phyloP scores from a whole-genome alignment of 768 basidiomycete species.

The Pisolithus tinctorius region DNA sequence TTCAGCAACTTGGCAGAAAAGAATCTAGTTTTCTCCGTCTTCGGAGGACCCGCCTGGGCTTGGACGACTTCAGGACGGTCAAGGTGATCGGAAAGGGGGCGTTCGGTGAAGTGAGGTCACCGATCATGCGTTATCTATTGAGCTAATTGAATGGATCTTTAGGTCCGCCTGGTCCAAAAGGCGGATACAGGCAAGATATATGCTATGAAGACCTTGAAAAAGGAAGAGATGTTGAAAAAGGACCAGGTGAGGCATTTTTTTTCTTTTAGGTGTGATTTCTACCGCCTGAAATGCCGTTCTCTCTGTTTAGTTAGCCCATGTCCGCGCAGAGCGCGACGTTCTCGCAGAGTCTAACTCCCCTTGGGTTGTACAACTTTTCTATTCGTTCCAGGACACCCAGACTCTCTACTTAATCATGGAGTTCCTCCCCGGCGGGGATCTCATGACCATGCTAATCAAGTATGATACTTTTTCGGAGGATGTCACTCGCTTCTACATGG shows the following conservation, averaged over 20 bases:
- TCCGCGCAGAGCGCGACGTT: constrained; percentile 95
- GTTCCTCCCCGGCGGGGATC: constrained; percentile 94
- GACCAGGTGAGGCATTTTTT: constrained; percentile 64
- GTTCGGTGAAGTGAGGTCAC: constrained; percentile 78
- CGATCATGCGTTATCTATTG: background rate
- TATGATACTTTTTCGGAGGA: constrained; percentile 99
- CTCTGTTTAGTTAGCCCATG: constrained; percentile 77
- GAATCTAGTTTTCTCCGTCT: constrained; percentile 87
- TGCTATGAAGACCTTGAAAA: constrained; percentile 96
- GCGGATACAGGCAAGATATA: constrained; percentile 96
- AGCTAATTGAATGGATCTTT: background rate
- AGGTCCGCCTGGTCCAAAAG: constrained; percentile 94
- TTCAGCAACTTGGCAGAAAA: constrained; percentile 78
- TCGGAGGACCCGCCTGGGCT: constrained; percentile 80
- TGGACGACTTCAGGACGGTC: constrained; percentile 92
- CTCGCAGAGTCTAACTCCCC: constrained; percentile 91
- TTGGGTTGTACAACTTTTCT: constrained; percentile 96
- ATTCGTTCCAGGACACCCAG: constrained; percentile 94
- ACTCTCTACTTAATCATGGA: constrained; percentile 99
- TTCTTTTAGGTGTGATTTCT: background rate
- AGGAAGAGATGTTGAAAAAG: constrained; percentile 98
- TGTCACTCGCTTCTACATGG: constrained; percentile 96
- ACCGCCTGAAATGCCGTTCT: constrained; percentile 2
- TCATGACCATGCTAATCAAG: constrained; percentile 99
- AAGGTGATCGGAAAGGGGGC: constrained; percentile 99